Percentiles rank a stretch among this genome's conserved stretches.
These are phyloP conservation scores for Phoenix dactylifera DNA, from an alignment of 176 grass and related monocot genomes.

Conservation along the genomic window DNA sequence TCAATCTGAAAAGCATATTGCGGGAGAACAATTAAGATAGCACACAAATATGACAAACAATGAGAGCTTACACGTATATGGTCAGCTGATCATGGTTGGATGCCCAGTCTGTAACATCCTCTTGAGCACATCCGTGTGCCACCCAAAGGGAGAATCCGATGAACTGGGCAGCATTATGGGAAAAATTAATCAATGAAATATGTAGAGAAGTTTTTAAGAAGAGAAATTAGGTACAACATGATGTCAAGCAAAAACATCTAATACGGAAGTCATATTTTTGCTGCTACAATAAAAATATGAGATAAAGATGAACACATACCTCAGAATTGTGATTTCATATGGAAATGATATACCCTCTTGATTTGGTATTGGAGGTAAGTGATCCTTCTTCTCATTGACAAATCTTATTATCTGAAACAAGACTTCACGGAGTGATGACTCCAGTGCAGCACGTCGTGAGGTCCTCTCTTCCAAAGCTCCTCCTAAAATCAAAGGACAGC, in stretches of 20 bases:
- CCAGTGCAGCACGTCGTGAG: conserved; percentile 13
- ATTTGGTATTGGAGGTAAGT: conserved; percentile 33
- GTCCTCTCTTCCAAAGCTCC: conserved; percentile 14
- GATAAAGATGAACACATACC: conserved; percentile 14
- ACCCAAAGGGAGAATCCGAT: conserved; percentile 27
- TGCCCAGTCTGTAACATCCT: conserved; percentile 43
- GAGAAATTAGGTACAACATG: too few relatives aligned
- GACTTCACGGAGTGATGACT: conserved; percentile 27
- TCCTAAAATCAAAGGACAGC: conserved; percentile 5
- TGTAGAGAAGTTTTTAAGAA: too few relatives aligned
- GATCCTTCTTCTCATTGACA: conserved; percentile 36
- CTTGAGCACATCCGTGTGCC: conserved; percentile 28
- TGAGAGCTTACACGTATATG: background rate
- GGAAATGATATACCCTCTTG: conserved; percentile 26
- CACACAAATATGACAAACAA: too few relatives aligned
- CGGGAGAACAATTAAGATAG: too few relatives aligned
- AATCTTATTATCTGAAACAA: conserved; percentile 34
- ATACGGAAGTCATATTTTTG: too few relatives aligned
- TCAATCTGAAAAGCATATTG: too few relatives aligned
- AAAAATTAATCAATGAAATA: too few relatives aligned
- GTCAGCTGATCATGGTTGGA: conserved; percentile 28
- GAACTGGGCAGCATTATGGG: conserved; percentile 15
- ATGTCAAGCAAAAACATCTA: too few relatives aligned
- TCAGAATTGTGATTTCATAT: conserved; percentile 33
- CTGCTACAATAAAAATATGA: background rate